Evolutionary conservation across 2,329 filamentous ascomycete species (phyloP).

Genomic region (Alternaria burnsii): DNA sequence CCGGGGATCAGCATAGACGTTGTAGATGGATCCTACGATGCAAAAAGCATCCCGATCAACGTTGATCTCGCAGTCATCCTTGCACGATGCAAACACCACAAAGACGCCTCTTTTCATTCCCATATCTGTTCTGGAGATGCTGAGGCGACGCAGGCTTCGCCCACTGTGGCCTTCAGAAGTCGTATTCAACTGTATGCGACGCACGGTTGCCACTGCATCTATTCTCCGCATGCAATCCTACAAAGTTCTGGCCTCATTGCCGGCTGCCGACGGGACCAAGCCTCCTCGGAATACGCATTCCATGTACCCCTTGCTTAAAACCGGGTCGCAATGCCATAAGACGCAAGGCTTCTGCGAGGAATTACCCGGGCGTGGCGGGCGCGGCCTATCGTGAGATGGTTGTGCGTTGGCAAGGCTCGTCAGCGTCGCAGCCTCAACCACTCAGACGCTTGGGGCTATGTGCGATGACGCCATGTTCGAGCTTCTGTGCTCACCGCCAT

Average conservation of each 20-base stretch:
- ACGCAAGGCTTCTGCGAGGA: slow-evolving; percentile 14
- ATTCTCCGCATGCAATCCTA: neutral
- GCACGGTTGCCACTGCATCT: neutral
- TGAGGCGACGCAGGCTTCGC: neutral
- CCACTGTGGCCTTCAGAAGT: slow-evolving; percentile 16
- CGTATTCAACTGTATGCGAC: slow-evolving; percentile 27
- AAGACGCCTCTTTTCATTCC: neutral
- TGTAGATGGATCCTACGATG: neutral
- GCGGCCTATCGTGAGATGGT: slow-evolving; percentile 21
- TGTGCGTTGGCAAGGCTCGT: slow-evolving; percentile 26
- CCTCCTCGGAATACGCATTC: neutral
- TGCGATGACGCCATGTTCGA: slow-evolving; percentile 28
- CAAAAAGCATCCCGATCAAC: slow-evolving; percentile 4
- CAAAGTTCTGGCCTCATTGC: neutral
- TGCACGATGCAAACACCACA: neutral
- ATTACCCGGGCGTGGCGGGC: slow-evolving; percentile 11
- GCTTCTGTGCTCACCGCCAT: slow-evolving; percentile 25
- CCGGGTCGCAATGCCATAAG: slow-evolving; percentile 1
- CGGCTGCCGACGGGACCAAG: neutral
- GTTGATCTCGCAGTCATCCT: neutral
- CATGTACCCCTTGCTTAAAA: slow-evolving; percentile 1
- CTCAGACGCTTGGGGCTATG: slow-evolving; percentile 11
- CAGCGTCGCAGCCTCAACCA: slow-evolving; percentile 15
- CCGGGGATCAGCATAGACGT: slow-evolving; percentile 8
- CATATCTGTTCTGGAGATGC: neutral